Base-by-base conservation (phyloP, 108 stramenopile genomes). In the Epithemia pelagica region DNA sequence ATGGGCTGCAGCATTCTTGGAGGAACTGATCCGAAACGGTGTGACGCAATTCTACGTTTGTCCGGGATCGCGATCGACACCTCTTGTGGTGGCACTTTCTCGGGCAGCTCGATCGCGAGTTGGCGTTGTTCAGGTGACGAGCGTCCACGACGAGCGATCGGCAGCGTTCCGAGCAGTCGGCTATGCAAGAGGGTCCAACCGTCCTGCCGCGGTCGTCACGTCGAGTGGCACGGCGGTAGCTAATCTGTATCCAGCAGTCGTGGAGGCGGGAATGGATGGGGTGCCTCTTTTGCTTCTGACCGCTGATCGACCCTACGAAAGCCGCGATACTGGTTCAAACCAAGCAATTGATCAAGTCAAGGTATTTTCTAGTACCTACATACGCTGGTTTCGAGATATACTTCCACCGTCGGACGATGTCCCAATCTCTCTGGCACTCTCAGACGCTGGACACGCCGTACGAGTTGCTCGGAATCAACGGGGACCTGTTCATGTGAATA, bases 341-440 rank as follows among this genome's bases (percentile, higher is more conserved):
- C 96, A 97, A 79, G 92, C 95, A 8, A 79, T 97, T 21, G 92
- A 90, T 64, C 95, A 96, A 82, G 90, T 89, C 28, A 88, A 88
- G 62, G 62, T 75, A n/a, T 91, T 92, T 64, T 90, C 92, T 10
- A 69, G 74, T 5, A 71, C 87, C 0, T 92, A 91, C 73, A 62
- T 88, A 24, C 67, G 92, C 28, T 94, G 92, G 90, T 92, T 88
- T 59, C 85, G 89, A 30, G 94, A 96, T 67, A 77, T 96, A 52
- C 75, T 80, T 21, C 86, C 91, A 58, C 96, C 96, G 2, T 71
- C 66, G 21, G 91, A 92, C 67, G 90, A 90, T 51, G 90, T 95
- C 1, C 80, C 86, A 32, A 82, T 94, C 19, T 73, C 82, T 0
- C 73, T 82, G 26, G 88, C 89, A 18, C 68, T 96, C 23, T 84